Evolutionary conservation across 306 rosid genomes (phyloP).

Genomic region (Glycine tomentella): DNA sequence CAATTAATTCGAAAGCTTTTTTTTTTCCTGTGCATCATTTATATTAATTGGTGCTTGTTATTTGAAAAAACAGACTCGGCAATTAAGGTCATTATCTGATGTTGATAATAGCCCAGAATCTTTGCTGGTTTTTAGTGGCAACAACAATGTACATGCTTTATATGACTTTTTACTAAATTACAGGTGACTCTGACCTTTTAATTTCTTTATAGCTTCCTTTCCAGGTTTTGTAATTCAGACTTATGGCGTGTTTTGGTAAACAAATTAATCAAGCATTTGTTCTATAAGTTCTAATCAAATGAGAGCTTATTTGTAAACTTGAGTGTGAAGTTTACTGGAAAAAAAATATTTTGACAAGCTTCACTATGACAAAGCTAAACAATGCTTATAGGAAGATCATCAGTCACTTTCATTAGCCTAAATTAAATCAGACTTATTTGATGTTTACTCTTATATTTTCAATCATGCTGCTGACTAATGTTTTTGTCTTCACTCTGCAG

Average conservation of each 20-base stretch:
- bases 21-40: background rate
- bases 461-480: conserved; percentile 35
- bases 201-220: conserved; percentile 33
- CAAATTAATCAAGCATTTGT: background rate
- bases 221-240: conserved; percentile 26
- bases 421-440: background rate
- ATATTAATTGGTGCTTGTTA: conserved; percentile 27
- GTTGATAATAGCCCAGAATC: conserved; percentile 84
- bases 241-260: background rate
- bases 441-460: conserved; percentile 16
- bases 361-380: background rate
- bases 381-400: background rate
- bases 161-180: conserved; percentile 83
- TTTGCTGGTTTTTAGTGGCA: conserved; percentile 76
- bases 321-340: background rate
- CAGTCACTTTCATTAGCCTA: background rate
- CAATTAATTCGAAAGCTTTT: no score
- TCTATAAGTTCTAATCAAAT: background rate
- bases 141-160: conserved; percentile 72
- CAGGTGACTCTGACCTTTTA: conserved; percentile 65
- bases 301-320: background rate
- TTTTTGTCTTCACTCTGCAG: conserved; percentile 59
- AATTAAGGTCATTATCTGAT: conserved; percentile 66
- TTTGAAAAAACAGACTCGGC: conserved; percentile 66
- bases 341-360: background rate